Conservation (phyloP, 192 early-diverging fungal species). For the Backusella tuberculispora region DNA sequence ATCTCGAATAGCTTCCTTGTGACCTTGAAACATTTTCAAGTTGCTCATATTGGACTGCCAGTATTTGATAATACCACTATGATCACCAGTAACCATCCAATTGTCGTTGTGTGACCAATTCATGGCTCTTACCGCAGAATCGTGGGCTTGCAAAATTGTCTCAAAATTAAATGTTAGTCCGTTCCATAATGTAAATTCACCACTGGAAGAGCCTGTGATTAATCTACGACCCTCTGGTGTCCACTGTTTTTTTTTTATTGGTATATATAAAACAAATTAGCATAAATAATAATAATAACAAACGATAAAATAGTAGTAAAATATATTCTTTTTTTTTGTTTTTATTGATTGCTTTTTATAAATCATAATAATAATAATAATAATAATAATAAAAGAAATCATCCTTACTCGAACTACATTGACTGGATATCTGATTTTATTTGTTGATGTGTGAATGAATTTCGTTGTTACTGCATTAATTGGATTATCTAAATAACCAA, state of each 20-base stretch:
- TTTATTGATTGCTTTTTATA: background rate
- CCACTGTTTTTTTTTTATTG: slow-evolving; percentile 59
- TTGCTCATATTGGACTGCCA: slow-evolving; percentile 98
- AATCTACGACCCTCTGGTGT: slow-evolving; percentile 94
- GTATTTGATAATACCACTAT: slow-evolving; percentile 93
- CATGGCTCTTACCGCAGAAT: slow-evolving; percentile 93
- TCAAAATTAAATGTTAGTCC: slow-evolving; percentile 98
- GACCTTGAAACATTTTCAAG: slow-evolving; percentile 84
- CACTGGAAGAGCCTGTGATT: slow-evolving; percentile 90
- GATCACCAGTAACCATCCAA: slow-evolving; percentile 94
- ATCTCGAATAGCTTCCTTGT: slow-evolving; percentile 90
- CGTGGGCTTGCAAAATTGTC: slow-evolving; percentile 95
- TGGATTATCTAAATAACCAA: slow-evolving; percentile 68
- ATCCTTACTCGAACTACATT: slow-evolving; percentile 83
- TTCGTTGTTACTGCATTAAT: slow-evolving; percentile 79
- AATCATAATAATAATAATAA: background rate
- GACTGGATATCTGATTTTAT: slow-evolving; percentile 89
- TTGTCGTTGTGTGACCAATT: slow-evolving; percentile 95
- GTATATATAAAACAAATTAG: background rate
- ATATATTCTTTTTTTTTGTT: no score
- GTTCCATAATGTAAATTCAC: slow-evolving; percentile 98
- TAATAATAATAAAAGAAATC: background rate
- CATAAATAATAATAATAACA: background rate
- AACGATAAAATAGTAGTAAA: background rate
- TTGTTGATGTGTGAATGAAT: slow-evolving; percentile 91